A percentile compares a stretch with the other conserved stretches of the same genome.
Evolutionary conservation across 1,139 yeast species (phyloP).

Genomic region (Lodderomyces margitis): DNA sequence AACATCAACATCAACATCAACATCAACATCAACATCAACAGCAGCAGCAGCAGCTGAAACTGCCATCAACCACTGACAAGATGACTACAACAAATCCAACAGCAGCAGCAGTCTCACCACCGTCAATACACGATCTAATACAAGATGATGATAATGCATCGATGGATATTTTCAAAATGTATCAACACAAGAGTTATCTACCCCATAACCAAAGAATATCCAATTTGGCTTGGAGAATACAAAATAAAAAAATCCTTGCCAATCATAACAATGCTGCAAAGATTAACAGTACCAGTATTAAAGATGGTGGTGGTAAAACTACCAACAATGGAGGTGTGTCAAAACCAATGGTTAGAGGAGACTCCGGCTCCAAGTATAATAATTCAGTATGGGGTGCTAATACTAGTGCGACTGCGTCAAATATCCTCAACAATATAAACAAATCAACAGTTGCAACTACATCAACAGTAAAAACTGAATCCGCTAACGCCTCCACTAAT

Average conservation of each 20-base stretch:
- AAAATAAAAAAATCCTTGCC: slow-evolving; percentile 29
- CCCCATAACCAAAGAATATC: slow-evolving; percentile 46
- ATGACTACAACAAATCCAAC: slow-evolving; percentile 3
- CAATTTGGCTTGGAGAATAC: slow-evolving; percentile 50
- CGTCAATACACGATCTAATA: slow-evolving; percentile 11
- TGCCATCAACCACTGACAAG: neutral
- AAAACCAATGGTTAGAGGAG: slow-evolving; percentile 8
- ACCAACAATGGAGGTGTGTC: slow-evolving; percentile 2
- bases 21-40: neutral
- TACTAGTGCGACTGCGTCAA: neutral
- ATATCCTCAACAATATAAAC: slow-evolving; percentile 1
- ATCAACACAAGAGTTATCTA: slow-evolving; percentile 40
- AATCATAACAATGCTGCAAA: neutral
- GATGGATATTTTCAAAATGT: slow-evolving; percentile 30
- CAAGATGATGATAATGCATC: slow-evolving; percentile 15
- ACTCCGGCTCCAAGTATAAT: slow-evolving; percentile 3
- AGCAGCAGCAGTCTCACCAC: slow-evolving; percentile 2
- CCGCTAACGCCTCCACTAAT: slow-evolving; percentile 9
- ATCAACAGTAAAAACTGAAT: slow-evolving; percentile 1
- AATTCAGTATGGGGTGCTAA: neutral
- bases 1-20: neutral
- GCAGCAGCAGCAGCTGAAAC: neutral
- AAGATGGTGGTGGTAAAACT: neutral
- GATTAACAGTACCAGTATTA: neutral
- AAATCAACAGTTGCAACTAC: neutral